phyloP scores from a whole-genome alignment of 2,329 filamentous ascomycete species.

The Cladophialophora immunda region DNA sequence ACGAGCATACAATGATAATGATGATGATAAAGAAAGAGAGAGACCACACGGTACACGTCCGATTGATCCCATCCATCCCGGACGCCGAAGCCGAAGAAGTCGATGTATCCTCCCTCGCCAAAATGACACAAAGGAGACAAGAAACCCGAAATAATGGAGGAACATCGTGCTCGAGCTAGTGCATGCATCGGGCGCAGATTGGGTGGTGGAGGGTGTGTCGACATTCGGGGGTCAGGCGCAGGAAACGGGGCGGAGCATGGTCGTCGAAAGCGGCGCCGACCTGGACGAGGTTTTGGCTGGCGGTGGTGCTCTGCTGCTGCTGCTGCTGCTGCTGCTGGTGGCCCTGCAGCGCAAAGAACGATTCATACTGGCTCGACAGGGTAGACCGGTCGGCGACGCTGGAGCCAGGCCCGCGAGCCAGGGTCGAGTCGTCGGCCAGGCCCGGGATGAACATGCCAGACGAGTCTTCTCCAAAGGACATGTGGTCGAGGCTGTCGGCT shows the following conservation, averaged over 20 bases:
- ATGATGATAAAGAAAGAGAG: too few species aligned
- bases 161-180: too few species aligned
- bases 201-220: conserved; percentile 3
- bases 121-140: too few species aligned
- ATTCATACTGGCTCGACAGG: conserved; percentile 26
- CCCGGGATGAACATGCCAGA: conserved; percentile 28
- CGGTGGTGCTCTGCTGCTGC: conserved; percentile 13
- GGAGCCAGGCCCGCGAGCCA: conserved; percentile 3
- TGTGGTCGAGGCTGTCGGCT: conserved; percentile 14
- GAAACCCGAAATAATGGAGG: too few species aligned
- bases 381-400: conserved; percentile 17
- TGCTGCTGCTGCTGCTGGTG: too few species aligned
- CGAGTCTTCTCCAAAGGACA: conserved; percentile 20
- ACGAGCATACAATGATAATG: too few species aligned
- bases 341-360: conserved; percentile 5
- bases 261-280: conserved; percentile 23
- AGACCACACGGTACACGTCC: too few species aligned
- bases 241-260: background rate
- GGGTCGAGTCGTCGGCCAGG: conserved; percentile 21
- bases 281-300: conserved; percentile 23
- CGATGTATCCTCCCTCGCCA: too few species aligned
- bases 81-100: too few species aligned
- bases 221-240: conserved; percentile 20
- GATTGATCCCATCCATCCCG: too few species aligned
- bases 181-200: conserved; percentile 19